A percentile compares a stretch with the other conserved stretches of the same genome.
phyloP scores from a whole-genome alignment of 1,284 basidiomycete species.

The Moesziomyces sp. region DNA sequence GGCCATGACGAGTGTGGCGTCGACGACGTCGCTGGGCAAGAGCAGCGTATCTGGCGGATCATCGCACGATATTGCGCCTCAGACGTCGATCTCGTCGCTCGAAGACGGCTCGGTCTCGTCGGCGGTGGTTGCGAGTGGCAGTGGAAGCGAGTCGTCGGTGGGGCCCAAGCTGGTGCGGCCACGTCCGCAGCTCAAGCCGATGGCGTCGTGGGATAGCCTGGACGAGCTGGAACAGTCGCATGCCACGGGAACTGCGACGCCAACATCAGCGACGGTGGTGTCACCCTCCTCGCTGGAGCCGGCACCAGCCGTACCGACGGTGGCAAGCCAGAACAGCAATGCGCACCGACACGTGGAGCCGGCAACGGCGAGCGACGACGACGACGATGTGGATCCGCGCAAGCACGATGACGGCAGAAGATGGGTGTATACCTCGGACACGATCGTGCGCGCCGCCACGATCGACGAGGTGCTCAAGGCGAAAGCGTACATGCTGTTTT shows the following conservation, averaged over 20 bases:
- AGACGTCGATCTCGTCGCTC: slow-evolving; percentile 40
- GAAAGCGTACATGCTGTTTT: slow-evolving; percentile 91
- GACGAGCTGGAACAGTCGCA: slow-evolving; percentile 39
- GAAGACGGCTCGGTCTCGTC: slow-evolving; percentile 12
- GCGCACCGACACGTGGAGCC: slow-evolving; percentile 30
- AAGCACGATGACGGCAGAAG: slow-evolving; percentile 71
- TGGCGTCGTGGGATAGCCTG: slow-evolving; percentile 42
- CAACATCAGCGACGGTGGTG: slow-evolving; percentile 2
- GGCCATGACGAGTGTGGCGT: slow-evolving; percentile 21
- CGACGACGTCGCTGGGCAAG: slow-evolving; percentile 1
- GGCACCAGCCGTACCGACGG: slow-evolving; percentile 19
- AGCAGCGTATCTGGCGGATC: slow-evolving; percentile 22
- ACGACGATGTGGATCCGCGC: slow-evolving; percentile 38
- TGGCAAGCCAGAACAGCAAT: slow-evolving; percentile 24
- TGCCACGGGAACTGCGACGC: slow-evolving; percentile 7
- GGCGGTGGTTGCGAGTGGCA: neutral
- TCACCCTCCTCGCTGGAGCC: slow-evolving; percentile 20
- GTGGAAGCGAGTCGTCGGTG: slow-evolving; percentile 10
- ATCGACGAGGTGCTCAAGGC: slow-evolving; percentile 87
- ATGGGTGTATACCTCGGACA: slow-evolving; percentile 89
- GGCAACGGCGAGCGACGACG: slow-evolving; percentile 1
- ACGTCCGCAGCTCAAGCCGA: slow-evolving; percentile 27
- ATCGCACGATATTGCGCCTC: slow-evolving; percentile 27
- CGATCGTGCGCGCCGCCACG: slow-evolving; percentile 79
- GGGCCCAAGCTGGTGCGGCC: slow-evolving; percentile 35